Conservation (phyloP, 495 filamentous ascomycete genomes). For the Mytilinidion resinicola region DNA sequence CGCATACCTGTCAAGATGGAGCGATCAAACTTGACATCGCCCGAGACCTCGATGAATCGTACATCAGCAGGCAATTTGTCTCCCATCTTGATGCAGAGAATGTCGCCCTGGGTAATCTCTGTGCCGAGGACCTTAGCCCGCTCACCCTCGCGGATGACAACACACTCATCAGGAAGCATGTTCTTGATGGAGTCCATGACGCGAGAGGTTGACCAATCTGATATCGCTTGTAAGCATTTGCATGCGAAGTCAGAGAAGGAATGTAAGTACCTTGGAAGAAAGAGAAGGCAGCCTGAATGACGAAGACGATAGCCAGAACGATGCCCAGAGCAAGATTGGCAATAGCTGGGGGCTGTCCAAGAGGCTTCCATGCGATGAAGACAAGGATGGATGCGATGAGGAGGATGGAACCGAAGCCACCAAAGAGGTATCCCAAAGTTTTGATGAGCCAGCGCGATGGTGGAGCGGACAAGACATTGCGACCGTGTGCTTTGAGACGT, state of each 20-base stretch:
- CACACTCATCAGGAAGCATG: slow-evolving; percentile 62
- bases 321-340: slow-evolving; percentile 64
- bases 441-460: slow-evolving; percentile 50
- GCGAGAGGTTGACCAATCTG: slow-evolving; percentile 32
- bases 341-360: slow-evolving; percentile 56
- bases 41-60: slow-evolving; percentile 55
- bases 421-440: slow-evolving; percentile 62
- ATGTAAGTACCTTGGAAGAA: no score
- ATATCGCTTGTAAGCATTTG: slow-evolving; percentile 5
- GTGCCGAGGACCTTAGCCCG: slow-evolving; percentile 44
- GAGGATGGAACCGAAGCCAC: slow-evolving; percentile 62
- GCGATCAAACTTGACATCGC: slow-evolving; percentile 65
- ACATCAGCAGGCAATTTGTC: slow-evolving; percentile 66
- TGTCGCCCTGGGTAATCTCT: slow-evolving; percentile 62
- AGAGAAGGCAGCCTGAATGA: slow-evolving; percentile 60
- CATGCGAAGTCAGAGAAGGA: no score
- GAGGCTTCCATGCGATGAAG: slow-evolving; percentile 63
- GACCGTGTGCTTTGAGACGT: slow-evolving; percentile 50
- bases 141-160: slow-evolving; percentile 53
- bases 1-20: slow-evolving; percentile 59
- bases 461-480: slow-evolving; percentile 55
- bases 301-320: slow-evolving; percentile 57
- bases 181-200: slow-evolving; percentile 34
- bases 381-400: slow-evolving; percentile 57
- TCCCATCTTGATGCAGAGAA: slow-evolving; percentile 56